phyloP scores from a whole-genome alignment of 1,284 basidiomycete genomes.

The Cutaneotrichosporon spelunceum region DNA sequence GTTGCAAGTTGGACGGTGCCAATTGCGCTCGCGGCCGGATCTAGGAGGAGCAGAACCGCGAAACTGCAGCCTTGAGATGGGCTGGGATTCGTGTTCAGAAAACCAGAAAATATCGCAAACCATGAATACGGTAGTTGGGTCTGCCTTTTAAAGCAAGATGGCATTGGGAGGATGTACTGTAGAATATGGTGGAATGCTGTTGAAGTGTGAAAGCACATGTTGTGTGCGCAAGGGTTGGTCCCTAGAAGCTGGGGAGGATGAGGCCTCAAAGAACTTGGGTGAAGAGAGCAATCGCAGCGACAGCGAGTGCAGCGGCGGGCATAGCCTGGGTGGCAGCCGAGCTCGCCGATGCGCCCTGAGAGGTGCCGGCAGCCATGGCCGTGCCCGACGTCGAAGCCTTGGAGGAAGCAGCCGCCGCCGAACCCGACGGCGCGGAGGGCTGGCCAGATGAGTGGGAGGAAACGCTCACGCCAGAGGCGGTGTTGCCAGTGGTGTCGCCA shows the following conservation, averaged over 20 bases:
- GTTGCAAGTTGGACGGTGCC: no score
- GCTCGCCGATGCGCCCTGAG: not conserved
- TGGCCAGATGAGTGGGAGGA: not conserved
- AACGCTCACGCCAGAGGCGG: not conserved
- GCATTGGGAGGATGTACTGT: not conserved
- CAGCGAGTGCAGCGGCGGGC: not conserved
- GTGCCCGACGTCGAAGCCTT: not conserved
- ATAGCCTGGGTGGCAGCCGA: not conserved
- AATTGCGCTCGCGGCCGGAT: no score
- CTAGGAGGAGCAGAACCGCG: no score
- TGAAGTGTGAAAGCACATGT: not conserved
- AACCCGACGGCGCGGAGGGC: not conserved
- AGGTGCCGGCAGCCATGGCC: not conserved
- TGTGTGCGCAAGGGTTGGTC: not conserved
- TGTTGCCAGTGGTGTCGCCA: not conserved
- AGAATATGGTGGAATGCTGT: not conserved
- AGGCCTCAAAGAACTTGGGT: not conserved
- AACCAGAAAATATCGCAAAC: no score
- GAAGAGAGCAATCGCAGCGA: not conserved
- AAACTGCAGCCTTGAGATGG: no score
- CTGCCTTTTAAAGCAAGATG: not conserved
- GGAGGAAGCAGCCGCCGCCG: not conserved
- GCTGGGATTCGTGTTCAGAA: no score
- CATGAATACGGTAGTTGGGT: no score
- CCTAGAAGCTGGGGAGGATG: not conserved